Base-by-base conservation (phyloP, 176 grass and related monocot genomes). In the Oryza meyeriana region DNA sequence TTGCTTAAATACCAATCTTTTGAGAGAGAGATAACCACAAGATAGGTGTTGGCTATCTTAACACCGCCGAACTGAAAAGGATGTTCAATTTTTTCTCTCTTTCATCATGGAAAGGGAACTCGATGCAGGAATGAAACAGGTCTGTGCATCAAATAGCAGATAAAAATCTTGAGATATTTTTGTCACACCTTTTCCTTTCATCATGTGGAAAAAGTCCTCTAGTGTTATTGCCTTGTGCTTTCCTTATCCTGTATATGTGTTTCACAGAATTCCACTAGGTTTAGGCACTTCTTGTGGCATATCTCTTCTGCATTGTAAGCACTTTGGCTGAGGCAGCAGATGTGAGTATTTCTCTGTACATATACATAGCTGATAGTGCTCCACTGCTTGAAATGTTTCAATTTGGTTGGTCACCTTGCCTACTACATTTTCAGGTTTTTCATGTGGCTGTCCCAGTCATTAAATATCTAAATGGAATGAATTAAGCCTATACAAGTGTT, bases 81-180 rank as follows among this genome's bases (percentile, higher is more conserved):
- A 59, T 27, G 2, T 18, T 14, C 22, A 6, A 48, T 48, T 48
- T 6, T 16, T 48, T 22, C 0, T 33, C 22, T 9, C 10, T 35
- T 12, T 14, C 57, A 33, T 47, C 22, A 2, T 32, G 55, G 10
- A 7, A 33, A 74, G 12, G 29, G 20, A 16, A 10, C 30, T 32
- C 31, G 17, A 59, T 38, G 73, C 35, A 40, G 61, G 7, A 7
- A 68, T 41, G 12, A 4, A 25, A 62, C 61, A 72, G 63, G 28
- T 34, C 11, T 30, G 26, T 41, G 45, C 4, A 52, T 52, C n/a
- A 22, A 52, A 59, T 52, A 4, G 17, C 24, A 57, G 35, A 16
- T 31, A 47, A 22, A 86, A 64, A 72, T 72, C 77, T 52, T 0
- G 24, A 61, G 71, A 81, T 76, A 81, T 81, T 81, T 70, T 61